phyloP scores from a whole-genome alignment of 331 rosid species.

The Malus hybrid region DNA sequence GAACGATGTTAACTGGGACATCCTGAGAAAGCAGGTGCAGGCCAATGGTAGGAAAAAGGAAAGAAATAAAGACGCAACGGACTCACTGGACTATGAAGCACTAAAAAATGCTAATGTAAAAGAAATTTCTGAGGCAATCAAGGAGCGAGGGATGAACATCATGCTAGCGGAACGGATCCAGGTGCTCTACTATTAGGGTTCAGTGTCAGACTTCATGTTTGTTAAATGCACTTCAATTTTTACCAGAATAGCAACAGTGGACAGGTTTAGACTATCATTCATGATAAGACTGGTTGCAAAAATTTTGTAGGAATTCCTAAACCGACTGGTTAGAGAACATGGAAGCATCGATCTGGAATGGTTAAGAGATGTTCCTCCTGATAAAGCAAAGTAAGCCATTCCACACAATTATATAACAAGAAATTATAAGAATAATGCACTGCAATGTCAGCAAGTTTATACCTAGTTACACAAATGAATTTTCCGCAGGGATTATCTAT shows the following conservation, averaged over 20 bases:
- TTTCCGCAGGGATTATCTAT: constrained; percentile 68
- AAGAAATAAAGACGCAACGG: constrained; percentile 49
- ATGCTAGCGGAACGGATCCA: constrained; percentile 89
- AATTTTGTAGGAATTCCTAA: constrained; percentile 64
- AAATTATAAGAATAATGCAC: too few species aligned
- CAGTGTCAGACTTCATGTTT: neutral
- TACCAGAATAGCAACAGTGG: neutral
- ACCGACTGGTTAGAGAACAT: constrained; percentile 74
- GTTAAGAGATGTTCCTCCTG: constrained; percentile 90
- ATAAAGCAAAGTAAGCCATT: constrained; percentile 66
- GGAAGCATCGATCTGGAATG: constrained; percentile 91
- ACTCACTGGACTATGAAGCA: constrained; percentile 87
- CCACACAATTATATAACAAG: neutral
- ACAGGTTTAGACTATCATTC: neutral
- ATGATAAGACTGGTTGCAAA: neutral
- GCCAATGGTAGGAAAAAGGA: constrained; percentile 35
- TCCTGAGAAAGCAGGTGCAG: constrained; percentile 55
- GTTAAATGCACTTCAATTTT: neutral
- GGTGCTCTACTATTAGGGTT: constrained; percentile 25
- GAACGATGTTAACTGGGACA: constrained; percentile 59
- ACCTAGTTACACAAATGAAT: constrained; percentile 4
- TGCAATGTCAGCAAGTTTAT: neutral
- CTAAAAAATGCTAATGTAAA: constrained; percentile 48
- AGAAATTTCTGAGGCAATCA: constrained; percentile 59
- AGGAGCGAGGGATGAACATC: constrained; percentile 86